phyloP scores from a whole-genome alignment of 1,284 basidiomycete genomes.

The Ceratobasidium sp. region DNA sequence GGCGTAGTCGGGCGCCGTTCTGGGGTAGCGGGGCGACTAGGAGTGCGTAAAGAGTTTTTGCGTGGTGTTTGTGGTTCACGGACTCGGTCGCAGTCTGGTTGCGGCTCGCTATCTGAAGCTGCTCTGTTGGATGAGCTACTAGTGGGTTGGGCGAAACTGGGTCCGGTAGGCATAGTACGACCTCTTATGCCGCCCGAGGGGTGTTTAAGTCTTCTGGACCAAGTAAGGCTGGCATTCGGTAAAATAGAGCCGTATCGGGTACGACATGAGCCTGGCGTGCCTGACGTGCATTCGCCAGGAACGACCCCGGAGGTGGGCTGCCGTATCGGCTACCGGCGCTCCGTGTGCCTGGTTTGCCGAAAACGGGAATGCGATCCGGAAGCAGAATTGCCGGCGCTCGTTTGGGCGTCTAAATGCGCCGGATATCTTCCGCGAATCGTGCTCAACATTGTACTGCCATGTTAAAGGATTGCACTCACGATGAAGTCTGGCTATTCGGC shows the following conservation, averaged over 20 bases:
- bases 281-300: neutral
- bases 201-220: neutral
- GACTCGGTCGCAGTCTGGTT: constrained; percentile 2
- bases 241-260: neutral
- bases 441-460: neutral
- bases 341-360: neutral
- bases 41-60: neutral
- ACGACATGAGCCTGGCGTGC: neutral
- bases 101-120: neutral
- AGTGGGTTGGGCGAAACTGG: neutral
- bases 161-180: neutral
- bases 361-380: neutral
- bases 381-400: neutral
- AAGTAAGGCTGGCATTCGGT: neutral
- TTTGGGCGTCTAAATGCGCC: neutral
- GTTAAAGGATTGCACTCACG: neutral
- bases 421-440: neutral
- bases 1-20: neutral
- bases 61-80: neutral
- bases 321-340: neutral
- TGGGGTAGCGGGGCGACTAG: neutral
- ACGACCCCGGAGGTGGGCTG: neutral
- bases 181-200: neutral
- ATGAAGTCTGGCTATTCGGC: neutral
- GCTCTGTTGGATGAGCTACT: neutral